Evolutionary conservation across 2,329 filamentous ascomycete genomes (phyloP), one percentile per base, ranked within the genome.

Genomic region (Fusarium beomiforme): DNA sequence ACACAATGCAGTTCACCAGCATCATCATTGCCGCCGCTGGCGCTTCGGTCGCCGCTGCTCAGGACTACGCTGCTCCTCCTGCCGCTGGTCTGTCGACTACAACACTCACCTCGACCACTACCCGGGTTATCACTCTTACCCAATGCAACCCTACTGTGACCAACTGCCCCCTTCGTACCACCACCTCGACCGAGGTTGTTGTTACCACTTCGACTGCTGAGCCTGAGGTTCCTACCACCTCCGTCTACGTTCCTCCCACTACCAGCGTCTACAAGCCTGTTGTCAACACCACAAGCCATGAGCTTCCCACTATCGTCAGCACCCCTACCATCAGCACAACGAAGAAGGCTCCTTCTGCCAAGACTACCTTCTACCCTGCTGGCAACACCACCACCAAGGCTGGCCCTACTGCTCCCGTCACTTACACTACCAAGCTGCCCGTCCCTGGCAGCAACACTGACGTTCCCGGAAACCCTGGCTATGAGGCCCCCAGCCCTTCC

Each of bases 1-100:
- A 73, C 82, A 85, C 79, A 70, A 86, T 86, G 85, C 83, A 82
- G 75, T 81, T 84, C 81, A 79, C 83, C 70, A 78, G 77, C 76
- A 72, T 85, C 77, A 67, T 84, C 75, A 74, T 81, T 71, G 69
- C 85, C 71, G 82, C 83, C 74, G 80, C 81, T 64, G 79, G 80
- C 77, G 81, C 81, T 60, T 79, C 83, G 50, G 79, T 80, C 53
- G 76, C 78, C 67, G 81, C 81, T 64, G 76, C 77, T 49, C 65
- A 69, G 42, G 67, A 75, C 21, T 72, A 73, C 36, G 67, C 62
- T 36, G 67, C 62, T 49, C 49, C 67, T 51, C 62, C 64, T 55
- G 37, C 62, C 56, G 19, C 62, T 55, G 34, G 16, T 43, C 54
- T 36, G 39, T 54, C 43, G 64, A 85, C 81, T 66, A 82, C 81